Evolutionary conservation across 495 filamentous ascomycete species (phyloP).

Genomic region (Hypomontagnella monticulosa): DNA sequence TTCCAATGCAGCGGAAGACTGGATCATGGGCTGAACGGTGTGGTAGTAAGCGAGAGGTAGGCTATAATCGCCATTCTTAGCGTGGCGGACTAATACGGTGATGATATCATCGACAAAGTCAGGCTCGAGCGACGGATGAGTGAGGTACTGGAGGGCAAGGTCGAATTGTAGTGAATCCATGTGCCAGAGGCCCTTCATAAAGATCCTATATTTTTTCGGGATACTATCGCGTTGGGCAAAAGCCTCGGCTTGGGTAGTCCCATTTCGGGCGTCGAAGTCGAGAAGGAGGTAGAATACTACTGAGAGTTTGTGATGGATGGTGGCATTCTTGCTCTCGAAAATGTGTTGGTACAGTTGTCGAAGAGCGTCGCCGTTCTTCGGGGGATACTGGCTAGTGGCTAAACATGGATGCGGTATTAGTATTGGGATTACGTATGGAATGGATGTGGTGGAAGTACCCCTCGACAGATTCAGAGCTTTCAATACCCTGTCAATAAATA

Average conservation of each 20-base stretch:
- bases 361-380: slow-evolving; percentile 69
- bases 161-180: slow-evolving; percentile 76
- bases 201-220: slow-evolving; percentile 74
- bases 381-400: slow-evolving; percentile 70
- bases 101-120: slow-evolving; percentile 86
- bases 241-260: slow-evolving; percentile 59
- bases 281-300: slow-evolving; percentile 83
- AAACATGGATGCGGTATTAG: slow-evolving; percentile 11
- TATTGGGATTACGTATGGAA: not conserved
- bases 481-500: slow-evolving; percentile 80
- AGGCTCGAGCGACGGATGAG: slow-evolving; percentile 77
- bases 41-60: slow-evolving; percentile 81
- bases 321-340: slow-evolving; percentile 62
- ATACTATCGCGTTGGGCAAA: slow-evolving; percentile 61
- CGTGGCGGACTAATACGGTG: slow-evolving; percentile 68
- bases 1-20: slow-evolving; percentile 64
- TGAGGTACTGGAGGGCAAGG: slow-evolving; percentile 74
- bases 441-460: slow-evolving; percentile 53
- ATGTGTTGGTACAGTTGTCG: slow-evolving; percentile 72
- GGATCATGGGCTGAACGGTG: slow-evolving; percentile 71
- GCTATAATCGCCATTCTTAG: slow-evolving; percentile 67
- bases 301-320: slow-evolving; percentile 78
- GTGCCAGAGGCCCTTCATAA: slow-evolving; percentile 83
- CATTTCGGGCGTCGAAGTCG: slow-evolving; percentile 68
- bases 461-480: slow-evolving; percentile 73